Evolutionary conservation across 1,139 yeast species (phyloP).

Genomic region (Suhomyces panamericanus): DNA sequence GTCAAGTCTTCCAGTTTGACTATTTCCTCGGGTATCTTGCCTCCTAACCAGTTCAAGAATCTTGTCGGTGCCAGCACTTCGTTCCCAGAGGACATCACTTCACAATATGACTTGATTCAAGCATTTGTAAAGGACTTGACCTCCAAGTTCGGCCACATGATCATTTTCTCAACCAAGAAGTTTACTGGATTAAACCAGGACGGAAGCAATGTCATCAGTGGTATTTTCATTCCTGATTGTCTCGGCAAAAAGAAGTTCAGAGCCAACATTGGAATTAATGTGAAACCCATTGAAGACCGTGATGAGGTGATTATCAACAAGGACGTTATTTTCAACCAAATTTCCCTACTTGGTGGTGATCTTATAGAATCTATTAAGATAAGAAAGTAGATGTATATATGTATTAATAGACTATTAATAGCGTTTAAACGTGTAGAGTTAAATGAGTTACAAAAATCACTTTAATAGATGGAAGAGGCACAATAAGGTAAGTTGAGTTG

Average conservation of each 20-base stretch:
- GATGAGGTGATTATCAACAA: constrained; percentile 67
- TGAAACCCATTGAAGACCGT: constrained; percentile 56
- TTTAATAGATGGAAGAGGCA: too few relatives aligned
- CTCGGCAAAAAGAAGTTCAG: constrained; percentile 64
- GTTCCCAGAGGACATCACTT: constrained; percentile 47
- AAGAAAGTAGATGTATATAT: constrained; percentile 20
- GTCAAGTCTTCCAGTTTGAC: constrained; percentile 49
- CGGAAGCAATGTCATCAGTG: constrained; percentile 65
- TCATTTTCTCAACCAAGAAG: constrained; percentile 61
- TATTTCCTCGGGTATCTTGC: constrained; percentile 56
- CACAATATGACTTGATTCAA: constrained; percentile 57
- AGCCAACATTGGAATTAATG: constrained; percentile 76
- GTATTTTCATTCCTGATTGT: constrained; percentile 72
- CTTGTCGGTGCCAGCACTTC: constrained; percentile 42
- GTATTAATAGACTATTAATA: constrained; percentile 10
- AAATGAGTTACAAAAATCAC: not conserved
- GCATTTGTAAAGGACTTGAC: constrained; percentile 57
- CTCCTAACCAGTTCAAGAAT: constrained; percentile 63
- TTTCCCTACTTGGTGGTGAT: constrained; percentile 75
- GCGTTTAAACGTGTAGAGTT: too few relatives aligned
- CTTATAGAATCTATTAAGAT: constrained; percentile 38
- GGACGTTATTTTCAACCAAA: constrained; percentile 73
- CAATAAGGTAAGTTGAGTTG: too few relatives aligned
- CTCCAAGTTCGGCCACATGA: constrained; percentile 53
- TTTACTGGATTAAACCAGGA: constrained; percentile 51